These are phyloP conservation scores for Parsonsia alboflavescens DNA, from an alignment of 257 asterid genomes.

Conservation along the genomic window DNA sequence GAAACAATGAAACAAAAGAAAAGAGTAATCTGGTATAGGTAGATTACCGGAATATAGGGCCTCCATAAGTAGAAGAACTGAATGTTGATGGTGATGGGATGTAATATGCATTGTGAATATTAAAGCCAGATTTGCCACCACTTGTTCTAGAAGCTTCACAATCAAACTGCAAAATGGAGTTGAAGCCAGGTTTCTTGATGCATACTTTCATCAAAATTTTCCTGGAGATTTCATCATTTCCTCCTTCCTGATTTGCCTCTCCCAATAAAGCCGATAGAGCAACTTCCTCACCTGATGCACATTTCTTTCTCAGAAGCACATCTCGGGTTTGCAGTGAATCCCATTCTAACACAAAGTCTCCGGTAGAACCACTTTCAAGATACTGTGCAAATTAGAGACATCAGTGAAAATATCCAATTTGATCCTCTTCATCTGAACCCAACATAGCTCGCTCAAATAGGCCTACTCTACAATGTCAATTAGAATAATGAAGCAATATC, in stretches of 20 bases:
- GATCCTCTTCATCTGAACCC: background rate
- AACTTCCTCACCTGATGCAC: slow-evolving; percentile 72
- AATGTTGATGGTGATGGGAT: slow-evolving; percentile 38
- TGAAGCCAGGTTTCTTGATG: slow-evolving; percentile 69
- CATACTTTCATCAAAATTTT: slow-evolving; percentile 77
- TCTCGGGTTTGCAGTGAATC: slow-evolving; percentile 62
- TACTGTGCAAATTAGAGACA: slow-evolving; percentile 32
- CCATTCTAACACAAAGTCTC: slow-evolving; percentile 75
- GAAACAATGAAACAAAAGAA: background rate
- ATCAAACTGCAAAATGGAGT: slow-evolving; percentile 78
- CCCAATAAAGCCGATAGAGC: slow-evolving; percentile 77
- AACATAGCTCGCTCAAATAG: background rate
- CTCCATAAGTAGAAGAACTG: slow-evolving; percentile 42
- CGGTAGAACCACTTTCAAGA: slow-evolving; percentile 45
- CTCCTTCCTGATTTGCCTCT: slow-evolving; percentile 29
- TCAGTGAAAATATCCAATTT: background rate
- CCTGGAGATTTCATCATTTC: slow-evolving; percentile 20
- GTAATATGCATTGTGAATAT: slow-evolving; percentile 50
- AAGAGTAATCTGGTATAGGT: background rate
- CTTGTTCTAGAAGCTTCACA: slow-evolving; percentile 52
- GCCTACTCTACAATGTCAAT: background rate
- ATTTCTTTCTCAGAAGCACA: slow-evolving; percentile 59
- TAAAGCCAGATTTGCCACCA: slow-evolving; percentile 32
- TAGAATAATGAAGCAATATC: background rate
- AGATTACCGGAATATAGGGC: slow-evolving; percentile 67